These are phyloP conservation scores for Calonectria multiphialidica DNA, from an alignment of 2,329 filamentous ascomycete species.

Conservation along the genomic window DNA sequence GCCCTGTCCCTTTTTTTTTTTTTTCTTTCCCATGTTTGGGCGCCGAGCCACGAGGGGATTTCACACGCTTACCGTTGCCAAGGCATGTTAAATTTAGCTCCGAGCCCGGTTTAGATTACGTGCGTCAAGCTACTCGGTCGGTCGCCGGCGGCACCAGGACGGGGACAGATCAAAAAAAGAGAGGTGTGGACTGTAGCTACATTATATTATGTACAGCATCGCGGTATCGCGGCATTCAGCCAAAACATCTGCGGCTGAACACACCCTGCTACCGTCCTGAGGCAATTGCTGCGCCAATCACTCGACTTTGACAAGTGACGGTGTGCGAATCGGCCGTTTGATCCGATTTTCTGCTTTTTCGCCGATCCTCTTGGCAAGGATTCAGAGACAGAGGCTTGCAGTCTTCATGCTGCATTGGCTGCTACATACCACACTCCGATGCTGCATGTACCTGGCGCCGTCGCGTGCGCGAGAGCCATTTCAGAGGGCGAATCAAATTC, in stretches of 20 bases:
- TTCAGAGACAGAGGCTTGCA: constrained; percentile 10
- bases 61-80: constrained; percentile 9
- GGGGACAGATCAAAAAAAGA: background rate
- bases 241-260: background rate
- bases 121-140: background rate
- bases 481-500: background rate
- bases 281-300: background rate
- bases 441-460: background rate
- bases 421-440: background rate
- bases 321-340: background rate
- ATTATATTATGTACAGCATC: too few relatives aligned
- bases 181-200: background rate
- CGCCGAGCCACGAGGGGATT: constrained; percentile 2
- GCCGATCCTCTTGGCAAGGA: background rate
- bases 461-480: background rate
- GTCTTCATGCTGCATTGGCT: background rate
- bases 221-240: background rate
- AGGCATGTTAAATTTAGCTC: constrained; percentile 15
- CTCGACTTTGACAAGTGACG: background rate
- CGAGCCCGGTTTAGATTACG: constrained; percentile 4
- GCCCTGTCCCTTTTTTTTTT: background rate
- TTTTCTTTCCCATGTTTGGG: background rate
- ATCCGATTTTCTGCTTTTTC: background rate
- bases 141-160: background rate
- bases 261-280: background rate